Conservation (phyloP, 768 basidiomycete genomes). For the Boletus rufocinnamomeus region DNA sequence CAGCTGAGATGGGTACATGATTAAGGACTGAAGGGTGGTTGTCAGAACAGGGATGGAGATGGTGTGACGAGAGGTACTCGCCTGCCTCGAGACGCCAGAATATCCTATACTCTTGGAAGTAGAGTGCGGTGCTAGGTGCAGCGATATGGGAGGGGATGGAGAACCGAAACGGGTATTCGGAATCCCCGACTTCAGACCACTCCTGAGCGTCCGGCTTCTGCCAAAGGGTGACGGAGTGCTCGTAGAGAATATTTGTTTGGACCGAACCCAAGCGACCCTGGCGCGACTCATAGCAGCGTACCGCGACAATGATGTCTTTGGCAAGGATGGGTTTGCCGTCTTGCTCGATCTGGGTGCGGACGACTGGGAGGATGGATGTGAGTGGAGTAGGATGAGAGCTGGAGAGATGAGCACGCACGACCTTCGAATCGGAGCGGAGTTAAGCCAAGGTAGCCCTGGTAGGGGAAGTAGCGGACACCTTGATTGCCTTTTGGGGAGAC, state of each 20-base stretch:
- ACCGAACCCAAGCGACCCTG: conserved; percentile 57
- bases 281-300: conserved; percentile 83
- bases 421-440: conserved; percentile 81
- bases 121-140: conserved; percentile 64
- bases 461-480: conserved; percentile 70
- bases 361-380: conserved; percentile 45
- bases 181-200: conserved; percentile 61
- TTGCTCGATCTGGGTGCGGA: conserved; percentile 68
- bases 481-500: conserved; percentile 71
- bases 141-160: conserved; percentile 60
- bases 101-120: conserved; percentile 76
- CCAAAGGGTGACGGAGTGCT: conserved; percentile 70
- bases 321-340: conserved; percentile 69
- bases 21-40: conserved; percentile 55
- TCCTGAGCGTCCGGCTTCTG: conserved; percentile 57
- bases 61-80: conserved; percentile 36
- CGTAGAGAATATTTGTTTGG: conserved; percentile 68
- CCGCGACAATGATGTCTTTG: conserved; percentile 67
- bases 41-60: conserved; percentile 21
- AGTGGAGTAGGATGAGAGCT: background rate
- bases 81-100: conserved; percentile 86
- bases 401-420: conserved; percentile 42
- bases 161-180: conserved; percentile 73
- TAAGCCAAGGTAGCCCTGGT: conserved; percentile 77
- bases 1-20: conserved; percentile 62